Base-by-base conservation (phyloP, 345 rosid species). In the Brassica nigra region DNA sequence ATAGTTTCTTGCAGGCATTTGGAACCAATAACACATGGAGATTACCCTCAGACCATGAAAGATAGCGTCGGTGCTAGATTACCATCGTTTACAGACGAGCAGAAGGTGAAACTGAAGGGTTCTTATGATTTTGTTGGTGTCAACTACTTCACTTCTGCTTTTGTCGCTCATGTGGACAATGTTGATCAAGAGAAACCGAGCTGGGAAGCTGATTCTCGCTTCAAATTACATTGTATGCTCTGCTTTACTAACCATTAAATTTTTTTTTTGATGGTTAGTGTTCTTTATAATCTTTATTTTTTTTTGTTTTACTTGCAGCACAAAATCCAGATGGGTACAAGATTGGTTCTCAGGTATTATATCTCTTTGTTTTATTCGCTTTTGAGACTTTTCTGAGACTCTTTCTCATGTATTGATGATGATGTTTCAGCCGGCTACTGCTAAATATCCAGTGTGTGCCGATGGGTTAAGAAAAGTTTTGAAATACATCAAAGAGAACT, bases 21-120 rank as follows among this genome's bases (percentile, higher is more conserved):
- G 81, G 75, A 73, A 23, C 84, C 84, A 52, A 49, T 81, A 68
- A 68, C 68, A 29, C 42, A 67, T 54, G 84, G 81, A 72, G 78
- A 81, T n/a, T 81, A 81, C 42, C 81, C 84, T 52, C 78, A 73
- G 44, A 68, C 15, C n/a, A 81, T 81, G 81, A 76, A 77, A 77
- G 81, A 81, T 18, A 73, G 1, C 2, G 9, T 81, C 39, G 81
- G 81, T 62, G 20, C 6, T 73, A 36, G 84, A 1, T 66, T 81
- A 73, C 81, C 84, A 36, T 66, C 66, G 5, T 81, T 81, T 73
- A 81, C 84, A 0, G 39, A 59, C 0, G 75, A 77, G 66, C 84
- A 81, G 70, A 72, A 72, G 68, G 66, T 61, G 63, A 76, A 67
- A 72, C 75, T 81, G 4, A 77, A 77, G 78, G 70, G 74, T 37